phyloP scores from a whole-genome alignment of 1,284 basidiomycete species.

The Volvariella volvacea region DNA sequence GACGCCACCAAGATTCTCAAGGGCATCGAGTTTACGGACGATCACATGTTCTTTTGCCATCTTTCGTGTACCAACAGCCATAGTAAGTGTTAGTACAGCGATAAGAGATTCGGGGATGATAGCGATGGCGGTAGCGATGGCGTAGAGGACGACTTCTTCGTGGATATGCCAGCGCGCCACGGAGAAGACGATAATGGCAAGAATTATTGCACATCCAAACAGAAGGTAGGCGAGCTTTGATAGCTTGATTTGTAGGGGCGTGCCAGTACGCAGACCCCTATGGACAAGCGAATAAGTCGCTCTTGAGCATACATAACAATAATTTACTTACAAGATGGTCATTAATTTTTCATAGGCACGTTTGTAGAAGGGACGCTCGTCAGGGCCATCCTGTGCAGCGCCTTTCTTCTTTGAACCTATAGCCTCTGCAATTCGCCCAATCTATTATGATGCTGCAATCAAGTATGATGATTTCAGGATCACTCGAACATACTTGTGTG shows the following conservation, averaged over 20 bases:
- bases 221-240: constrained; percentile 56
- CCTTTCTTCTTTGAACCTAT: too few species aligned
- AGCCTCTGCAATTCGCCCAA: too few species aligned
- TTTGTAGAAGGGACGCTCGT: too few species aligned
- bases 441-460: too few species aligned
- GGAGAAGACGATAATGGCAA: constrained; percentile 53
- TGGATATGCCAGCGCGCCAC: constrained; percentile 35
- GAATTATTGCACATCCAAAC: constrained; percentile 45
- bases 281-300: too few species aligned
- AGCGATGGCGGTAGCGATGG: constrained; percentile 26
- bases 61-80: constrained; percentile 44
- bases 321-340: too few species aligned
- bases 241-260: constrained; percentile 58
- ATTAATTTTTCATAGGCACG: too few species aligned
- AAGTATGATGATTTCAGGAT: too few species aligned
- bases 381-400: too few species aligned
- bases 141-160: constrained; percentile 40
- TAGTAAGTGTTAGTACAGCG: constrained; percentile 35
- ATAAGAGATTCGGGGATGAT: constrained; percentile 38
- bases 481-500: constrained; percentile 43
- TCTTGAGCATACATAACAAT: too few species aligned
- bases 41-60: constrained; percentile 47
- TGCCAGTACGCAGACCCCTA: constrained; percentile 30
- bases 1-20: constrained; percentile 57
- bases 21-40: constrained; percentile 45